phyloP scores from a whole-genome alignment of 1,284 basidiomycete species.

The Malassezia japonica region DNA sequence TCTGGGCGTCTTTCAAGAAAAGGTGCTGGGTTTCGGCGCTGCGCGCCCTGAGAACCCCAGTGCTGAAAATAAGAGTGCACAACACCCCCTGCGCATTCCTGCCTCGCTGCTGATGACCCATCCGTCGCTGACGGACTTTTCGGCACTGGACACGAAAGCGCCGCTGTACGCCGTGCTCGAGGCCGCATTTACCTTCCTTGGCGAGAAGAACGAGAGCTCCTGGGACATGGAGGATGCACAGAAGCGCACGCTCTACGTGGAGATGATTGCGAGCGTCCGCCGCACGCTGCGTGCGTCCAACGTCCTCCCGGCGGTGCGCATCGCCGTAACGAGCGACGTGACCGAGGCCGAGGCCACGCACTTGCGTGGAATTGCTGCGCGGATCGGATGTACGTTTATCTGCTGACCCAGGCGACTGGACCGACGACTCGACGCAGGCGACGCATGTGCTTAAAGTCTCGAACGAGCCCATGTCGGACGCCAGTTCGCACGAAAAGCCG shows the following conservation, averaged over 20 bases:
- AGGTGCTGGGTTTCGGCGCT: conserved; percentile 29
- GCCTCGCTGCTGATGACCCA: conserved; percentile 32
- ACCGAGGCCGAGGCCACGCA: conserved; percentile 35
- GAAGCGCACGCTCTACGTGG: conserved; percentile 23
- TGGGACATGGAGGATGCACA: conserved; percentile 31
- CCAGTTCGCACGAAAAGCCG: conserved; percentile 5
- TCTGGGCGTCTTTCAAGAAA: conserved; percentile 37
- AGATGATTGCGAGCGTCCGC: conserved; percentile 33
- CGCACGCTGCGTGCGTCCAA: conserved; percentile 22
- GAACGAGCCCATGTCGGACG: conserved; percentile 20
- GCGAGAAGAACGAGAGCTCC: conserved; percentile 17
- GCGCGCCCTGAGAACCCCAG: conserved; percentile 25
- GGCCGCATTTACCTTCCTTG: conserved; percentile 25
- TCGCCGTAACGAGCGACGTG: conserved; percentile 30
- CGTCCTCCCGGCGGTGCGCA: conserved; percentile 21
- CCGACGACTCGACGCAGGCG: conserved; percentile 23
- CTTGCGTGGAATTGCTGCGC: conserved; percentile 25
- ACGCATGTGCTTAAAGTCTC: conserved; percentile 37
- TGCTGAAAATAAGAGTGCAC: conserved; percentile 20
- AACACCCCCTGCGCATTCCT: conserved; percentile 37
- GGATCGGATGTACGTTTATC: conserved; percentile 25
- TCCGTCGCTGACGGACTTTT: conserved; percentile 23
- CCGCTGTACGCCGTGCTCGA: conserved; percentile 29
- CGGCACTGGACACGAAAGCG: conserved; percentile 19
- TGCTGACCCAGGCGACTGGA: conserved; percentile 24